Conservation (phyloP, 495 filamentous ascomycete species). For the Amphirosellinia nigrospora region DNA sequence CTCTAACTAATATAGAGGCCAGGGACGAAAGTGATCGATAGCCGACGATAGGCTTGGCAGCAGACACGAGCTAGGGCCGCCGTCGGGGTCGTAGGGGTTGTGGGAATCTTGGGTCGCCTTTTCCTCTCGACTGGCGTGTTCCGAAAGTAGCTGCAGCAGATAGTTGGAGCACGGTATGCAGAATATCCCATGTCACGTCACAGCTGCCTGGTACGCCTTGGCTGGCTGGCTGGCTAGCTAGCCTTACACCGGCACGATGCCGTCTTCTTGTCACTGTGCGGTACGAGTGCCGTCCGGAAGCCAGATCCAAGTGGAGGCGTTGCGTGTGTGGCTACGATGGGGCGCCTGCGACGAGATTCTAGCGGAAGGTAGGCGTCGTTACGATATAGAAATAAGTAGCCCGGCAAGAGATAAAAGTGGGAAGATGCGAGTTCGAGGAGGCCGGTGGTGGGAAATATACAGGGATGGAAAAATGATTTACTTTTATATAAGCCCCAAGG, state of each 20-base stretch:
- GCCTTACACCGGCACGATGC: slow-evolving; percentile 8
- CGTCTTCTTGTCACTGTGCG: slow-evolving; percentile 10
- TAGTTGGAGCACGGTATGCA: slow-evolving; percentile 22
- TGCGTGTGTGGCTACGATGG: slow-evolving; percentile 12
- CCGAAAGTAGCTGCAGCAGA: slow-evolving; percentile 11
- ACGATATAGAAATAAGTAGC: background rate
- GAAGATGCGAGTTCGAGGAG: slow-evolving; percentile 10
- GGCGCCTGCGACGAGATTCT: slow-evolving; percentile 4
- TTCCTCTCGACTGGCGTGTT: slow-evolving; percentile 17
- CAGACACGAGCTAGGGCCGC: slow-evolving; percentile 16
- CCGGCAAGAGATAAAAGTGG: background rate
- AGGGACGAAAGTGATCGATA: slow-evolving; percentile 1
- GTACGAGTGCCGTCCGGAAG: slow-evolving; percentile 6
- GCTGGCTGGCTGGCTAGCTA: slow-evolving; percentile 10
- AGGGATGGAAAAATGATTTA: slow-evolving; percentile 8
- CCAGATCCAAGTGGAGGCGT: background rate
- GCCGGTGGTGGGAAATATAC: slow-evolving; percentile 4
- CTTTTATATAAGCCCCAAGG: slow-evolving; percentile 10
- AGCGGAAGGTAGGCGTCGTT: background rate
- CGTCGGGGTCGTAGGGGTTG: slow-evolving; percentile 17
- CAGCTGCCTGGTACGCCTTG: slow-evolving; percentile 17
- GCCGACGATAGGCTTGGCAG: slow-evolving; percentile 8
- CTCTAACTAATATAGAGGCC: background rate
- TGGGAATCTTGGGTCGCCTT: slow-evolving; percentile 8
- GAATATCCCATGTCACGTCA: slow-evolving; percentile 29